Percentiles rank a stretch among this genome's conserved stretches.
phyloP scores from a whole-genome alignment of 1,139 yeast species.

The Yamadazyma spencermartinsiae region DNA sequence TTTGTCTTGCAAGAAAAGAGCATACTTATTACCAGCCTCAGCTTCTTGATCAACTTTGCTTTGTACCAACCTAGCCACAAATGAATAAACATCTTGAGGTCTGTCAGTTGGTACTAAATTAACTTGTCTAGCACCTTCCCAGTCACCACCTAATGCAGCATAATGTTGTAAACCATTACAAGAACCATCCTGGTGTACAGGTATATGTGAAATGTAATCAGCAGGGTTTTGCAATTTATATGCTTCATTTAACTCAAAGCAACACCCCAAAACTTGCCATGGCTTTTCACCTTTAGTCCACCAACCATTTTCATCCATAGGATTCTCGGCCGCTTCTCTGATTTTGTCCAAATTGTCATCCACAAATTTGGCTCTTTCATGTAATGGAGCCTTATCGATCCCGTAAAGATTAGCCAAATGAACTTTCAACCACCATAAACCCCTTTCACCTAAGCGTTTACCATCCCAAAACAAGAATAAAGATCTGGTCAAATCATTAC shows the following conservation, averaged over 20 bases:
- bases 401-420: constrained; percentile 91
- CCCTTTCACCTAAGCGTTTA: constrained; percentile 68
- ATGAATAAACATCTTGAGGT: constrained; percentile 90
- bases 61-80: constrained; percentile 75
- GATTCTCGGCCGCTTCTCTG: constrained; percentile 68
- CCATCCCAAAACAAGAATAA: constrained; percentile 89
- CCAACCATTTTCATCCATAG: constrained; percentile 63
- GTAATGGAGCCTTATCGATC: constrained; percentile 76
- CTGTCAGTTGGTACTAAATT: constrained; percentile 77
- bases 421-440: constrained; percentile 85
- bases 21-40: constrained; percentile 52
- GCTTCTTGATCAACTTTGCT: constrained; percentile 62
- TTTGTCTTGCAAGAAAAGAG: constrained; percentile 55
- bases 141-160: constrained; percentile 96
- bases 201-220: constrained; percentile 73
- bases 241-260: constrained; percentile 79
- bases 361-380: constrained; percentile 72
- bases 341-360: constrained; percentile 66
- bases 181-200: constrained; percentile 97
- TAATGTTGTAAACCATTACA: constrained; percentile 97
- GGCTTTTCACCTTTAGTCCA: constrained; percentile 92
- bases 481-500: constrained; percentile 88
- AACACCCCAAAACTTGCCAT: constrained; percentile 90
- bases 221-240: constrained; percentile 70
- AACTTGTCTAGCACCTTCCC: constrained; percentile 92